Evolutionary conservation across 2,329 filamentous ascomycete genomes (phyloP).

Genomic region (Cladophialophora carrionii): DNA sequence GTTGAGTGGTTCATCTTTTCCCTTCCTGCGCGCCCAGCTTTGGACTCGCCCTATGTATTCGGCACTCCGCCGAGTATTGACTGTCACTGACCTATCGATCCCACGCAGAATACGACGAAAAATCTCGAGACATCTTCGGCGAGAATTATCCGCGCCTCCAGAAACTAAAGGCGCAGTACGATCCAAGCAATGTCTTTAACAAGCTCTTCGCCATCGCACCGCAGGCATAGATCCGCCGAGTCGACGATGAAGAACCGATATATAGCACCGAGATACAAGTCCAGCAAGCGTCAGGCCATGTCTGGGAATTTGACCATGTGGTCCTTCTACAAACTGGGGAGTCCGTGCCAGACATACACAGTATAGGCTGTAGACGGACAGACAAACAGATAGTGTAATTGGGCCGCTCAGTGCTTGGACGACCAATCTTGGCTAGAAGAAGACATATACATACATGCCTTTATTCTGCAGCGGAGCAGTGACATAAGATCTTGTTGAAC

Average conservation of each 20-base stretch:
- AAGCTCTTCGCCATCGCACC: constrained; percentile 48
- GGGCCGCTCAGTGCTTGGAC: too few species aligned
- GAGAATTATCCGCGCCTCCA: constrained; percentile 49
- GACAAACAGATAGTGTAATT: too few species aligned
- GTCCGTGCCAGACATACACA: too few species aligned
- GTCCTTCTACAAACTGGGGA: too few species aligned
- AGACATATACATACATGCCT: too few species aligned
- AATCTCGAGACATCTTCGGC: constrained; percentile 49
- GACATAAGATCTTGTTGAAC: too few species aligned
- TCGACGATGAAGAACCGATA: not conserved
- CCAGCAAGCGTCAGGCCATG: too few species aligned
- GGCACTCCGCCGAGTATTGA: not conserved
- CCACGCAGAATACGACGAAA: constrained; percentile 36
- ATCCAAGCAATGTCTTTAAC: constrained; percentile 53
- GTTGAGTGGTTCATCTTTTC: constrained; percentile 17
- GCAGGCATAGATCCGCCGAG: constrained; percentile 10
- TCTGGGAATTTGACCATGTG: too few species aligned
- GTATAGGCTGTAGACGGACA: too few species aligned
- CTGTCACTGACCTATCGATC: not conserved
- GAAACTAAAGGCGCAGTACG: constrained; percentile 52
- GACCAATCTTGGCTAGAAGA: too few species aligned
- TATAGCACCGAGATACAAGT: not conserved
- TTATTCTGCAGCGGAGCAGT: too few species aligned
- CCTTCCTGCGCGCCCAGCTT: too few species aligned
- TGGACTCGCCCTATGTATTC: not conserved